Conservation (phyloP, 768 basidiomycete species). For the Mrakia gelida region DNA sequence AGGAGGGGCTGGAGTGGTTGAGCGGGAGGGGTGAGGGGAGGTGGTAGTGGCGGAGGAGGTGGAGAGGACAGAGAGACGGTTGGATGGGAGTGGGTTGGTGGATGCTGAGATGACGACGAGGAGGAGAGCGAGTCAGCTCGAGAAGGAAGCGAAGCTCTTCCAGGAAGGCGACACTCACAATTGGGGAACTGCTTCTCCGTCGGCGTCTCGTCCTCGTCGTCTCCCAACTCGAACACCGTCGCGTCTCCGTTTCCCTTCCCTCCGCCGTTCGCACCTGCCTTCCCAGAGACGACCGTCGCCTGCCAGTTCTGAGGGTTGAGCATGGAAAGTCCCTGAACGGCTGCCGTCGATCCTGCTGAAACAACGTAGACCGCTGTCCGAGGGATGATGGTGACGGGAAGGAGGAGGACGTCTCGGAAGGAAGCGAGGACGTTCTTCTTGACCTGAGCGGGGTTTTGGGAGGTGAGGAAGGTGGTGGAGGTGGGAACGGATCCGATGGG, state of each 20-base stretch:
- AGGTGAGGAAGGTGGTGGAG: constrained; percentile 64
- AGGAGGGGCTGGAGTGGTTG: neutral
- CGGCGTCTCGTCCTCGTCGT: constrained; percentile 33
- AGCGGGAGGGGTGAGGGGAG: constrained; percentile 27
- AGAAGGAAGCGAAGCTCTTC: neutral
- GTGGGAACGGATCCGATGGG: neutral
- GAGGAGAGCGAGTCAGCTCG: neutral
- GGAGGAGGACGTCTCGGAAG: constrained; percentile 79
- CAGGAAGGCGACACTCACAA: neutral
- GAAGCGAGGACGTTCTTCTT: constrained; percentile 90
- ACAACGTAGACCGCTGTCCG: constrained; percentile 56
- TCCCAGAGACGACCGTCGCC: constrained; percentile 19
- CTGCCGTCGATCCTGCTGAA: constrained; percentile 66
- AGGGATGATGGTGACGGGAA: constrained; percentile 95
- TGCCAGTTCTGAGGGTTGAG: constrained; percentile 83
- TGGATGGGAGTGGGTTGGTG: neutral
- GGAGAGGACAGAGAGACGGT: constrained; percentile 33
- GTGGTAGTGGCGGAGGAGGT: constrained; percentile 32
- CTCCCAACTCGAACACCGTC: constrained; percentile 33
- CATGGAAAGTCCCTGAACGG: constrained; percentile 81
- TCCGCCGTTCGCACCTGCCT: neutral
- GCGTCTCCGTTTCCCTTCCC: constrained; percentile 19
- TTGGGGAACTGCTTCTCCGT: constrained; percentile 13
- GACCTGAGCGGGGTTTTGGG: constrained; percentile 82
- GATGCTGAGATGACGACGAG: constrained; percentile 13